phyloP scores from a whole-genome alignment of 495 filamentous ascomycete genomes.

The Talaromyces nanjingensis region DNA sequence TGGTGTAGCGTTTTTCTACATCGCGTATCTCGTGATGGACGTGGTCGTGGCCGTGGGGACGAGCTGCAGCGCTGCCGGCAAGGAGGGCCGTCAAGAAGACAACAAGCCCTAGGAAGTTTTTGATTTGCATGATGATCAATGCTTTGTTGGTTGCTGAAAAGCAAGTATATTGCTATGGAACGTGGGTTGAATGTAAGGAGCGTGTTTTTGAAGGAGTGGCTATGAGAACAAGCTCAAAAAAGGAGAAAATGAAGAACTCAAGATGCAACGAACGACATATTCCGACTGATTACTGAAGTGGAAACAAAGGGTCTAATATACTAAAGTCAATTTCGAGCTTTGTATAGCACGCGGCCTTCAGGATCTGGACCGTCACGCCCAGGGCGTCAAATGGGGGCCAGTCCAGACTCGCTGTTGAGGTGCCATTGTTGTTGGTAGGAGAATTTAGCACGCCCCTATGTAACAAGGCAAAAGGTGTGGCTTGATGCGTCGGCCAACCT shows the following conservation, averaged over 20 bases:
- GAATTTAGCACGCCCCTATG: neutral
- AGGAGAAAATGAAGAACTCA: neutral
- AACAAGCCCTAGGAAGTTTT: slow-evolving; percentile 23
- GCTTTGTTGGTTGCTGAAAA: neutral
- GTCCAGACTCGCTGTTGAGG: neutral
- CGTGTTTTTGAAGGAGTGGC: neutral
- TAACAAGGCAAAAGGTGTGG: neutral
- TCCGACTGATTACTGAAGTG: neutral
- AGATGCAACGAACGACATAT: neutral
- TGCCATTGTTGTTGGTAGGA: neutral
- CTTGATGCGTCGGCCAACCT: neutral
- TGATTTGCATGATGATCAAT: slow-evolving; percentile 27
- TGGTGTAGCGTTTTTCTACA: slow-evolving; percentile 43
- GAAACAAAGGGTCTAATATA: neutral
- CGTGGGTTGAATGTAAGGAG: neutral
- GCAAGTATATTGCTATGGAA: neutral
- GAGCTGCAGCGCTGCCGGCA: slow-evolving; percentile 34
- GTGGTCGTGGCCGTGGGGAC: slow-evolving; percentile 39
- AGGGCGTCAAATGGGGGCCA: neutral
- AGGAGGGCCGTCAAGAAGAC: slow-evolving; percentile 32
- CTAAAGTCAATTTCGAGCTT: neutral
- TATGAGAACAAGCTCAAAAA: neutral
- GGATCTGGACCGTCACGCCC: neutral
- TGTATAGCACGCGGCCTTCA: neutral
- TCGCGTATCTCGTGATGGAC: slow-evolving; percentile 33